phyloP scores from a whole-genome alignment of 495 filamentous ascomycete species.

The Choiromyces venosus region DNA sequence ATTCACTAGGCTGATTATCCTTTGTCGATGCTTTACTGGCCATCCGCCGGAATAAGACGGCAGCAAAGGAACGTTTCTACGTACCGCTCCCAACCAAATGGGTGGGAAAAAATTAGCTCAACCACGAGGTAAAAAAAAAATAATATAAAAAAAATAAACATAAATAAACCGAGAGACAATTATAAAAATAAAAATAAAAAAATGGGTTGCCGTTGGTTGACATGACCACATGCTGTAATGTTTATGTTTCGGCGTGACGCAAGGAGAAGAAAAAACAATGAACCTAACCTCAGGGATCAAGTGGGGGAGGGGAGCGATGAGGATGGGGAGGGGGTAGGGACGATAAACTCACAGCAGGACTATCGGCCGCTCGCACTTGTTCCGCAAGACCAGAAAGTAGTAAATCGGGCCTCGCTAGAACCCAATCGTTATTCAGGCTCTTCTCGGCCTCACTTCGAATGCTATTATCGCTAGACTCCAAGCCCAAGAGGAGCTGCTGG shows the following conservation, averaged over 20 bases:
- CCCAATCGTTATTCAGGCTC: slow-evolving; percentile 83
- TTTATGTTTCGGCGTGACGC: slow-evolving; percentile 19
- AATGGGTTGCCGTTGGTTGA: background rate
- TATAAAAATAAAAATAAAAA: slow-evolving; percentile 6
- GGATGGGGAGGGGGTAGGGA: slow-evolving; percentile 24
- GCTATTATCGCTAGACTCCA: slow-evolving; percentile 85
- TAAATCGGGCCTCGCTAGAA: slow-evolving; percentile 68
- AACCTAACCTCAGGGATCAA: slow-evolving; percentile 12
- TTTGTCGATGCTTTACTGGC: slow-evolving; percentile 77
- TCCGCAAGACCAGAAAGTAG: slow-evolving; percentile 90
- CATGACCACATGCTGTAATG: background rate
- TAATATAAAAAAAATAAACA: too few species aligned
- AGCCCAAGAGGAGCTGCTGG: slow-evolving; percentile 71
- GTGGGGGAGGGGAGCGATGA: slow-evolving; percentile 2
- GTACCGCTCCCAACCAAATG: slow-evolving; percentile 24
- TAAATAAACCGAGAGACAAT: background rate
- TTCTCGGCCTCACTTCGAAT: slow-evolving; percentile 82
- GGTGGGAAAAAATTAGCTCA: background rate
- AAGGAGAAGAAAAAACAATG: slow-evolving; percentile 7
- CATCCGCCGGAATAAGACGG: slow-evolving; percentile 91
- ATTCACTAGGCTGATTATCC: slow-evolving; percentile 65
- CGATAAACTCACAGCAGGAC: slow-evolving; percentile 53
- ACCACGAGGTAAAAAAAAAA: background rate
- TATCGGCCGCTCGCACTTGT: slow-evolving; percentile 65
- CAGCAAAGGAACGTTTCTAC: slow-evolving; percentile 79